phyloP scores from a whole-genome alignment of 2,329 filamentous ascomycete genomes.

The Ophiocordyceps camponoti-leonardi region DNA sequence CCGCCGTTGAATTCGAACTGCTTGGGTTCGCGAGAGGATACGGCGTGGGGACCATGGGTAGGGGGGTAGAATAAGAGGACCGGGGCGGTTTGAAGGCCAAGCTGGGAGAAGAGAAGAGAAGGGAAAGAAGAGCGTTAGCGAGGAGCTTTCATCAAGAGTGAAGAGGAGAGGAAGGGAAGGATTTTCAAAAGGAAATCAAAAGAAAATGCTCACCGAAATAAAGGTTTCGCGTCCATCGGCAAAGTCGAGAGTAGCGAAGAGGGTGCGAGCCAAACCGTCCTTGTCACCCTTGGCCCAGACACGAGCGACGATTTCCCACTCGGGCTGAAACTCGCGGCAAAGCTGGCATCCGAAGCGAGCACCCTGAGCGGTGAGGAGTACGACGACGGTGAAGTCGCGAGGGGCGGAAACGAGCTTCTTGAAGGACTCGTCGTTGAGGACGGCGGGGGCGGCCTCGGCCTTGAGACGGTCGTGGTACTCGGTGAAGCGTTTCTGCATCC shows the following conservation, averaged over 20 bases:
- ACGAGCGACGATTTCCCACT: conserved; percentile 75
- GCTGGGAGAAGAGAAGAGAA: conserved; percentile 27
- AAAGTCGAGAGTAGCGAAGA: conserved; percentile 84
- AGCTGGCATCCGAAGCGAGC: conserved; percentile 68
- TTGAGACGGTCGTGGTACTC: conserved; percentile 53
- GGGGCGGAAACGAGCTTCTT: conserved; percentile 57
- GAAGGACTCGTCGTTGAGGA: conserved; percentile 64
- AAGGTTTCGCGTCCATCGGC: conserved; percentile 69
- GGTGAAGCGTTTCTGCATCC: conserved; percentile 47
- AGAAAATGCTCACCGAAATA: conserved; percentile 49
- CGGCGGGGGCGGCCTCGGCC: conserved; percentile 43
- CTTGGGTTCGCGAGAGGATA: conserved; percentile 46
- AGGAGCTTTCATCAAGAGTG: too few species aligned
- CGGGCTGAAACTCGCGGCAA: conserved; percentile 81
- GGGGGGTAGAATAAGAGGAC: conserved; percentile 78
- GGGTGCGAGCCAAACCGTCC: conserved; percentile 48
- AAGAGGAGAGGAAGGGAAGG: not conserved
- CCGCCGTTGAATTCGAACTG: conserved; percentile 75
- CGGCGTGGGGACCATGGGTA: conserved; percentile 65
- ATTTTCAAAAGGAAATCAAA: not conserved
- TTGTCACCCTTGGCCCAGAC: conserved; percentile 82
- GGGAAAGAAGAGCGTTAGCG: not conserved
- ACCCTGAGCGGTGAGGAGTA: conserved; percentile 79
- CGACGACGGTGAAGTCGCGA: conserved; percentile 66
- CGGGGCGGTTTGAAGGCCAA: conserved; percentile 86